These are phyloP conservation scores for Umbelopsis sp. DNA, from an alignment of 192 early-diverging fungal species.

Conservation along the genomic window DNA sequence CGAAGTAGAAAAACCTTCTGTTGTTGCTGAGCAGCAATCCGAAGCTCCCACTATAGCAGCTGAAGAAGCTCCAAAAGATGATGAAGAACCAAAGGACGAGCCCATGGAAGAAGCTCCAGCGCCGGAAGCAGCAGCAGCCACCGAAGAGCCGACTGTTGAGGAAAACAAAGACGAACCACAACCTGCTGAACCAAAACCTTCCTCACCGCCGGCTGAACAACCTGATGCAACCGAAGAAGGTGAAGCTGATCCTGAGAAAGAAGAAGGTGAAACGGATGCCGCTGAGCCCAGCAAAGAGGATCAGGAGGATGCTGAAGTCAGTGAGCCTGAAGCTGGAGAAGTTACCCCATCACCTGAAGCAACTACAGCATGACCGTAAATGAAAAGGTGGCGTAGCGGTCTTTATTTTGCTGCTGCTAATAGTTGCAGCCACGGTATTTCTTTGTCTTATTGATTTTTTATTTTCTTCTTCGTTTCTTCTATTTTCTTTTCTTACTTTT, in stretches of 20 bases:
- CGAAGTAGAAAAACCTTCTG: neutral
- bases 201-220: neutral
- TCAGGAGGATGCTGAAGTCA: neutral
- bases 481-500: neutral
- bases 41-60: neutral
- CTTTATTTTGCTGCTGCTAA: no score
- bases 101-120: neutral
- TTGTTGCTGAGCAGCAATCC: neutral
- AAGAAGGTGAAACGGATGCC: slow-evolving; percentile 19
- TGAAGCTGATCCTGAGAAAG: slow-evolving; percentile 10
- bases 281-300: neutral
- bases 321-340: slow-evolving; percentile 16
- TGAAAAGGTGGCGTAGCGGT: neutral
- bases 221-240: neutral
- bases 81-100: neutral
- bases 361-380: neutral
- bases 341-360: slow-evolving; percentile 16
- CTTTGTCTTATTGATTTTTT: no score
- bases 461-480: neutral
- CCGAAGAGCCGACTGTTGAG: neutral
- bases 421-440: no score
- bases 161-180: neutral
- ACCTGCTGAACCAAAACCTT: neutral
- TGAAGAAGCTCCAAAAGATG: neutral
- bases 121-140: no score